Conservation (phyloP, 1,284 basidiomycete genomes). For the Puccinia brachypodii region DNA sequence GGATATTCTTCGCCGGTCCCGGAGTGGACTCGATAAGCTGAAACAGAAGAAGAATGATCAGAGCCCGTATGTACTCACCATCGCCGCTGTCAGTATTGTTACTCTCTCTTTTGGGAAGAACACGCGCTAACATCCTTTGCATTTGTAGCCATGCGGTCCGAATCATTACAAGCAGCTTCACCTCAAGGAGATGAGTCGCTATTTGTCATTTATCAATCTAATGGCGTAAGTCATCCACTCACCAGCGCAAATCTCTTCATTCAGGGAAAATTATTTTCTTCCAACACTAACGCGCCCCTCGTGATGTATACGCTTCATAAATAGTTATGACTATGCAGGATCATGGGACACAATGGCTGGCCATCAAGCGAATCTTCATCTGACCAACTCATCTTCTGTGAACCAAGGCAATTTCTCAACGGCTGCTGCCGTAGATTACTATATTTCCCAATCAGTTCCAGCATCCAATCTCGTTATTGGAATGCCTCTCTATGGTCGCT, state of each 20-base stretch:
- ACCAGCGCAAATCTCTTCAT: neutral
- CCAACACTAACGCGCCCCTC: neutral
- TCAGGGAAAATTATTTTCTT: too few species aligned
- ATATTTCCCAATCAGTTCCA: constrained; percentile 37
- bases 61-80: constrained; percentile 36
- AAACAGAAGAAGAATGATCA: constrained; percentile 29
- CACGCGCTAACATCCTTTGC: neutral
- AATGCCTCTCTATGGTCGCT: constrained; percentile 48
- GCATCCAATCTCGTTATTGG: constrained; percentile 40
- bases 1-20: constrained; percentile 9
- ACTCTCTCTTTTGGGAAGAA: neutral
- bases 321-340: constrained; percentile 48
- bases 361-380: constrained; percentile 46
- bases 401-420: constrained; percentile 48
- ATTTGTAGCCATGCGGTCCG: constrained; percentile 47
- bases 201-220: constrained; percentile 45
- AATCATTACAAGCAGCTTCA: constrained; percentile 47
- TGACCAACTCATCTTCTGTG: constrained; percentile 3
- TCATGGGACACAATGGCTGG: constrained; percentile 48
- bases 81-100: constrained; percentile 35
- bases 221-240: constrained; percentile 39
- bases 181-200: constrained; percentile 29
- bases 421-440: constrained; percentile 35
- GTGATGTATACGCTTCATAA: neutral
- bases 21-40: constrained; percentile 13